Percentiles rank a stretch among this genome's conserved stretches.
Conservation (phyloP, 2,329 filamentous ascomycete genomes). For the Chaetomiaceae sp. region DNA sequence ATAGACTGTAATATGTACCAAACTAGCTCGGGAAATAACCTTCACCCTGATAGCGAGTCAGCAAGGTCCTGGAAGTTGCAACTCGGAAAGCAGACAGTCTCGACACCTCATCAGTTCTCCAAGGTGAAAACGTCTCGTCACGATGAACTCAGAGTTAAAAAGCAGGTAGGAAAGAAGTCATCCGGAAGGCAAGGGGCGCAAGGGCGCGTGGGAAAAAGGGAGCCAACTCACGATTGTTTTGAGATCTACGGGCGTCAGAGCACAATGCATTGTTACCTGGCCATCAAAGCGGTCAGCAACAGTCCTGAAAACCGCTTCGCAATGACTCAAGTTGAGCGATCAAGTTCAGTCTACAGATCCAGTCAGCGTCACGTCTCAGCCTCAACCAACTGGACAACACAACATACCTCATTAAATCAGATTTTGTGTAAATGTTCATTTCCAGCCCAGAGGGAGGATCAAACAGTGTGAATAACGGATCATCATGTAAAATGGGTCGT, state of each 20-base stretch:
- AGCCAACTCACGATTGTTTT: conserved; percentile 8
- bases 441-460: conserved; percentile 41
- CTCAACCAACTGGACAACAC: not conserved
- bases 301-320: not conserved
- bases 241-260: not conserved
- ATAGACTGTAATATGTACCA: not conserved
- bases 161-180: conserved; percentile 43
- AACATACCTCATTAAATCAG: conserved; percentile 46
- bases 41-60: conserved; percentile 14
- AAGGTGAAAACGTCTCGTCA: conserved; percentile 55
- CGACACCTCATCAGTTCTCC: conserved; percentile 50
- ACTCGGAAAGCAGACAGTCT: conserved; percentile 1
- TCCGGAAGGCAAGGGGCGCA: conserved; percentile 38
- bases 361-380: conserved; percentile 11
- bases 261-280: conserved; percentile 13
- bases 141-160: conserved; percentile 46
- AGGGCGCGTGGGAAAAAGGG: not conserved
- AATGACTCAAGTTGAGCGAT: conserved; percentile 7
- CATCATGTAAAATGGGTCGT: conserved; percentile 38
- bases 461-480: conserved; percentile 57
- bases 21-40: not conserved
- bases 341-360: conserved; percentile 22
- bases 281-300: conserved; percentile 16
- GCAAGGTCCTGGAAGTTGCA: conserved; percentile 5
- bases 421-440: conserved; percentile 50